Evolutionary conservation across 768 basidiomycete genomes (phyloP), one percentile per base, ranked within the genome.

Genomic region (Hydnum rufescens): DNA sequence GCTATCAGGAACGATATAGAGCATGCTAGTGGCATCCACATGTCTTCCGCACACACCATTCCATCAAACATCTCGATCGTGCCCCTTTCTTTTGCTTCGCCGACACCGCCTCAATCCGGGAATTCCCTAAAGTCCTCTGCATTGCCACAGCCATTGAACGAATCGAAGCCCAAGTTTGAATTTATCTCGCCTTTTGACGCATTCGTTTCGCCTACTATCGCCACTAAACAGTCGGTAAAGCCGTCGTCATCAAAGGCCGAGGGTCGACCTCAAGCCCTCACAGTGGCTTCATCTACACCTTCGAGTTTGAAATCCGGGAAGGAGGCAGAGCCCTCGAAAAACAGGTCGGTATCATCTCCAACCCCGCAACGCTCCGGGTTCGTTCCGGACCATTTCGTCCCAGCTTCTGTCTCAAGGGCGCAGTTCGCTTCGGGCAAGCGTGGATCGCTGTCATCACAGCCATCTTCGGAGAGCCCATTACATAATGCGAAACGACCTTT

Each of bases 371-470:
- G n/a, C n/a, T n/a, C n/a, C n/a, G n/a, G n/a, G n/a, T n/a, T n/a
- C n/a, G n/a, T n/a, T n/a, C n/a, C 26, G 13, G 44, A 26, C 13
- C 44, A 47, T 25, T 47, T 47, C 26, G 44, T 25, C 26, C 44
- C 44, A 28, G 16, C 44, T 47, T 47, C 44, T 16, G 13, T 47
- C 13, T 13, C 13, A 8, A 8, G 16, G 44, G 26, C 16, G 8
- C 44, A 25, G 8, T 8, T 47, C 26, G 8, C 44, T 8, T 8
- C 8, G 8, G 44, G 13, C 74, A 71, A 25, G 44, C 13, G 26
- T n/a, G n/a, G n/a, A n/a, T n/a, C n/a, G n/a, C n/a, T n/a, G n/a
- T n/a, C n/a, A n/a, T n/a, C n/a, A n/a, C n/a, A n/a, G n/a, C n/a
- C n/a, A 26, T 13, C 44, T 26, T 47, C 44, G 44, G 25, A 13